Conservation (phyloP, 169 alveolate species). For the Plasmodium chabaudi region DNA sequence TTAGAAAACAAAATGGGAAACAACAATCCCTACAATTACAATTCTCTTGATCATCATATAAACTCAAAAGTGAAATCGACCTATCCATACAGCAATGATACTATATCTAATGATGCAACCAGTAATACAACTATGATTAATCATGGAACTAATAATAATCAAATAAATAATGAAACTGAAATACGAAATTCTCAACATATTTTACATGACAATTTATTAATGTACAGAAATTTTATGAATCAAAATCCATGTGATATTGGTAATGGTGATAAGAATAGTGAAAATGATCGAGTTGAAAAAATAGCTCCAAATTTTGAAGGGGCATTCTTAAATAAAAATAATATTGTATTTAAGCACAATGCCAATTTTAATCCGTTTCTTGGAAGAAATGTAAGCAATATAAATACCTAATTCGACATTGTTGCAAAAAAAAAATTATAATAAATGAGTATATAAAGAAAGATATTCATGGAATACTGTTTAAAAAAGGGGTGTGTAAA, state of each 20-base stretch:
- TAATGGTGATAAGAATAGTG: neutral
- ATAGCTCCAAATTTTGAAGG: constrained; percentile 1
- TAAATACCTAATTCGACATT: too few relatives aligned
- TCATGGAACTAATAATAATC: neutral
- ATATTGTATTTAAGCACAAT: neutral
- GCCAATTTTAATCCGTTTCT: neutral
- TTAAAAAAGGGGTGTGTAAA: too few relatives aligned
- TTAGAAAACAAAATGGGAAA: constrained; percentile 1
- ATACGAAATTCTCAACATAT: neutral
- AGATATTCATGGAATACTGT: too few relatives aligned
- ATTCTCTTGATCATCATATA: neutral
- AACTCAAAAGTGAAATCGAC: too few relatives aligned
- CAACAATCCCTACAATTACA: neutral
- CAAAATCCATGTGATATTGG: neutral
- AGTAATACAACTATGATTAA: neutral
- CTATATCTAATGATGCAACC: neutral
- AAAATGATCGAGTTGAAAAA: neutral
- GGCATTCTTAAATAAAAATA: neutral
- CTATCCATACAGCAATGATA: too few relatives aligned
- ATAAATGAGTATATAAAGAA: too few relatives aligned
- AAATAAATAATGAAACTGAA: constrained; percentile 7
- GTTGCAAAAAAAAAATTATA: too few relatives aligned
- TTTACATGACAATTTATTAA: neutral
- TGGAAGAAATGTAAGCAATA: too few relatives aligned
- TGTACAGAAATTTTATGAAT: constrained; percentile 10